Conservation (phyloP, 352 stramenopile genomes). For the Ophiocytium majus region DNA sequence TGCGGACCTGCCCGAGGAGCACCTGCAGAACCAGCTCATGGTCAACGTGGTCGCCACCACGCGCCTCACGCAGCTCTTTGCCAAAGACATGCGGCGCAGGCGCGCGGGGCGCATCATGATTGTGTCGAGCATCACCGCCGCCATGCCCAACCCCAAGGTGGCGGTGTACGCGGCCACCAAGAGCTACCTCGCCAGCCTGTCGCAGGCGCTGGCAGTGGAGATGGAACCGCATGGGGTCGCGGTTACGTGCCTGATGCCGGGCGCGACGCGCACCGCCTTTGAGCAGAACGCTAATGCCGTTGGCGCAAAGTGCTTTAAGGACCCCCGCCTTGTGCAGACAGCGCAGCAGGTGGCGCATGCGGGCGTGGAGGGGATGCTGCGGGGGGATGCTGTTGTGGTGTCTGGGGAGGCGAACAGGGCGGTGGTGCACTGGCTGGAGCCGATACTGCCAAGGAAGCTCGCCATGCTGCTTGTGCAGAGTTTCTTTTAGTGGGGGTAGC, state of each 20-base stretch:
- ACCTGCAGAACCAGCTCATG: not conserved
- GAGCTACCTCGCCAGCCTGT: constrained; percentile 42
- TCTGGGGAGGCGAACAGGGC: constrained; percentile 29
- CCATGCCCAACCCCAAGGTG: constrained; percentile 39
- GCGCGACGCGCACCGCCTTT: constrained; percentile 42
- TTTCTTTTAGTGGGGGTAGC: not conserved
- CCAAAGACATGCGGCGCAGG: constrained; percentile 17
- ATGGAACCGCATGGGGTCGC: constrained; percentile 43
- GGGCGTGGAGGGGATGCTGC: constrained; percentile 34
- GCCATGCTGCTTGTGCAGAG: not conserved
- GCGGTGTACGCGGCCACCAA: constrained; percentile 48
- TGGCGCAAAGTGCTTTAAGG: constrained; percentile 18
- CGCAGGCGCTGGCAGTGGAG: constrained; percentile 42
- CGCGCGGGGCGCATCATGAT: constrained; percentile 43
- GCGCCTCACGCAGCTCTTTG: constrained; percentile 1
- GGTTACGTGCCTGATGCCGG: constrained; percentile 50
- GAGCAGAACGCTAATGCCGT: constrained; percentile 28
- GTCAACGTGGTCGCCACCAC: not conserved
- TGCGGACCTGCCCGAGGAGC: constrained; percentile 24
- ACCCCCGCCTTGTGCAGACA: constrained; percentile 14
- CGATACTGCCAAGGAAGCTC: not conserved
- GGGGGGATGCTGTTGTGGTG: constrained; percentile 15
- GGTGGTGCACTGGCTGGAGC: not conserved
- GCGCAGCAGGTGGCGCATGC: constrained; percentile 35
- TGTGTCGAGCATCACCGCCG: constrained; percentile 38